A percentile compares a stretch with the other conserved stretches of the same genome.
Evolutionary conservation across 495 filamentous ascomycete genomes (phyloP).

Genomic region (Parathielavia appendiculata): DNA sequence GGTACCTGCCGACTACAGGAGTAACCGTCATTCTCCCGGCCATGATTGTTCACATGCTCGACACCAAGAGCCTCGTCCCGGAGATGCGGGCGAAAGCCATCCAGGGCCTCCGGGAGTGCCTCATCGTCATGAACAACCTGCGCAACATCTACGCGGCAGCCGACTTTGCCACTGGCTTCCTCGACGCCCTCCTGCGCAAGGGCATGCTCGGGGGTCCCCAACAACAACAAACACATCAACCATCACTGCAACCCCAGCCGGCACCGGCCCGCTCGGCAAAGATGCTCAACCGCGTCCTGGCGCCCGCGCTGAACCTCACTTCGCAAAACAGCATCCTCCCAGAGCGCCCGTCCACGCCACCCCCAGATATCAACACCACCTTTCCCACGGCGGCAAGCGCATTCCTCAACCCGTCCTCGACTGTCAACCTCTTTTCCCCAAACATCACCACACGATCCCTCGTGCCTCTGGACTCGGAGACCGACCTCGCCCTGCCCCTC

Average conservation of each 20-base stretch:
- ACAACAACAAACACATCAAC: slow-evolving; percentile 15
- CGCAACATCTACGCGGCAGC: slow-evolving; percentile 82
- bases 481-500: background rate
- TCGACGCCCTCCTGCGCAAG: slow-evolving; percentile 73
- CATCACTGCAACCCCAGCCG: background rate
- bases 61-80: slow-evolving; percentile 73
- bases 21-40: slow-evolving; percentile 85
- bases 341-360: slow-evolving; percentile 38
- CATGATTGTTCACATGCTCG: slow-evolving; percentile 84
- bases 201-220: slow-evolving; percentile 51
- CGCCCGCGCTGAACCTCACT: slow-evolving; percentile 15
- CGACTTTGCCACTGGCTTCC: slow-evolving; percentile 78
- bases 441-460: background rate
- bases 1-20: slow-evolving; percentile 77
- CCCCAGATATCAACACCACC: slow-evolving; percentile 34
- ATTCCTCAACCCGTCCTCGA: slow-evolving; percentile 10
- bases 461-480: background rate
- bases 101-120: slow-evolving; percentile 77
- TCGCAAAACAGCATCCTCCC: slow-evolving; percentile 4
- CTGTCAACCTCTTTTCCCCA: background rate
- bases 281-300: slow-evolving; percentile 17
- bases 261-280: background rate
- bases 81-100: slow-evolving; percentile 62
- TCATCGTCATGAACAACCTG: slow-evolving; percentile 74
- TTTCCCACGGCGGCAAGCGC: slow-evolving; percentile 26